These are phyloP conservation scores for Naganishia vaughanmartiniae DNA, from an alignment of 768 basidiomycete species.

Conservation along the genomic window DNA sequence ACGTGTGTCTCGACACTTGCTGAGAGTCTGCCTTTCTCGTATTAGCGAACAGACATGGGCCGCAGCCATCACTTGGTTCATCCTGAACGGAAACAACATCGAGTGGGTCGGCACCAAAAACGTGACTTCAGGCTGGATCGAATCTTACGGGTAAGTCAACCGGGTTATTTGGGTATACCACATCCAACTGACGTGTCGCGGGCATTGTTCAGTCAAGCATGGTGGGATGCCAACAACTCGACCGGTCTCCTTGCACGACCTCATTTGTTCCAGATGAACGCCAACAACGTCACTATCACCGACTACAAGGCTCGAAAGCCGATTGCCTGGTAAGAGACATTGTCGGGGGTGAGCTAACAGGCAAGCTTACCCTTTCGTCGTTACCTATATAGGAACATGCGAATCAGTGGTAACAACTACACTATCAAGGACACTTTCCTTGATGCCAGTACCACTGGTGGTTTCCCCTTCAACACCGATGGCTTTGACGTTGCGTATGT, in stretches of 20 bases:
- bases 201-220: constrained; percentile 55
- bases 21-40: constrained; percentile 38
- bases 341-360: background rate
- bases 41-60: constrained; percentile 17
- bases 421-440: constrained; percentile 38
- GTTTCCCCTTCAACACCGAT: constrained; percentile 45
- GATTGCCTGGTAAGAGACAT: constrained; percentile 55
- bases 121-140: constrained; percentile 54
- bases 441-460: constrained; percentile 35
- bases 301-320: constrained; percentile 58
- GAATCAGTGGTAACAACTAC: constrained; percentile 41
- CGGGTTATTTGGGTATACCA: background rate
- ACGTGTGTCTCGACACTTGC: background rate
- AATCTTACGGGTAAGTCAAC: constrained; percentile 3
- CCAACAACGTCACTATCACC: constrained; percentile 54
- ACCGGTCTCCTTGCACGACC: constrained; percentile 54
- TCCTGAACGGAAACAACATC: constrained; percentile 55
- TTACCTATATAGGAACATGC: constrained; percentile 38
- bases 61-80: constrained; percentile 55
- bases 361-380: background rate
- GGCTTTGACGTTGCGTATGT: constrained; percentile 41
- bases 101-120: constrained; percentile 55
- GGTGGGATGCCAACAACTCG: constrained; percentile 57
- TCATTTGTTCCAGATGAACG: constrained; percentile 58
- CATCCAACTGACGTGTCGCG: background rate